Percentiles rank a stretch among this genome's conserved stretches.
Evolutionary conservation across 2,329 filamentous ascomycete species (phyloP).

Genomic region (Alternaria brassicae): DNA sequence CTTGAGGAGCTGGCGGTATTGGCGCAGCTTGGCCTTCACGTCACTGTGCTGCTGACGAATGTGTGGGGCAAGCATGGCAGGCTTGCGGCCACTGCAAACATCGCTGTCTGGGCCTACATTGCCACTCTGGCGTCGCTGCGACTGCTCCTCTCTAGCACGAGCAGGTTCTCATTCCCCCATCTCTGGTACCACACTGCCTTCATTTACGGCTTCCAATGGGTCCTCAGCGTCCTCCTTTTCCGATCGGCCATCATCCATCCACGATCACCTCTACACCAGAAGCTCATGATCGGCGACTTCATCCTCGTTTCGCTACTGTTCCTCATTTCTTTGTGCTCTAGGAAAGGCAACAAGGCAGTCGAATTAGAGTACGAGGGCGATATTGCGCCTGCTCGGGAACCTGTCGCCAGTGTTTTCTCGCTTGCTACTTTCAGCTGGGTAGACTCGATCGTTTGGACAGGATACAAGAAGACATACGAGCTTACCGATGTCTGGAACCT

Average conservation of each 20-base stretch:
- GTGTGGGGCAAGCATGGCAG: conserved; percentile 66
- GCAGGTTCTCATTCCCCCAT: conserved; percentile 71
- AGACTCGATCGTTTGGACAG: conserved; percentile 85
- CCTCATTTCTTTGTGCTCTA: conserved; percentile 77
- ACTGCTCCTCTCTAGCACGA: conserved; percentile 66
- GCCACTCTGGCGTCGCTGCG: conserved; percentile 75
- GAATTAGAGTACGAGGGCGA: conserved; percentile 87
- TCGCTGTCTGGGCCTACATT: conserved; percentile 82
- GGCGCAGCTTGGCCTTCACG: conserved; percentile 73
- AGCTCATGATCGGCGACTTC: conserved; percentile 77
- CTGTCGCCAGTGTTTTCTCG: conserved; percentile 86
- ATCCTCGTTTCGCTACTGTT: conserved; percentile 75
- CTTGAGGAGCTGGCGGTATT: conserved; percentile 78
- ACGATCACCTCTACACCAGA: conserved; percentile 66
- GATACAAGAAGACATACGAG: conserved; percentile 84
- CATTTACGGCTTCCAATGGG: conserved; percentile 84
- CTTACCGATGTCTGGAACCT: conserved; percentile 92
- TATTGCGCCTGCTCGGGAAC: conserved; percentile 85
- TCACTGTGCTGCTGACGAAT: conserved; percentile 67
- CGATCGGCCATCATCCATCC: conserved; percentile 85
- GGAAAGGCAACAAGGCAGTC: conserved; percentile 91
- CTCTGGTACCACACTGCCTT: conserved; percentile 93
- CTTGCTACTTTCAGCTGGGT: conserved; percentile 90
- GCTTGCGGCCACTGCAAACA: conserved; percentile 68
- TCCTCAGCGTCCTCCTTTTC: conserved; percentile 77